Evolutionary conservation across 2,329 filamentous ascomycete species (phyloP), one percentile per base, ranked within the genome.

Genomic region (Fusarium decemcellulare): DNA sequence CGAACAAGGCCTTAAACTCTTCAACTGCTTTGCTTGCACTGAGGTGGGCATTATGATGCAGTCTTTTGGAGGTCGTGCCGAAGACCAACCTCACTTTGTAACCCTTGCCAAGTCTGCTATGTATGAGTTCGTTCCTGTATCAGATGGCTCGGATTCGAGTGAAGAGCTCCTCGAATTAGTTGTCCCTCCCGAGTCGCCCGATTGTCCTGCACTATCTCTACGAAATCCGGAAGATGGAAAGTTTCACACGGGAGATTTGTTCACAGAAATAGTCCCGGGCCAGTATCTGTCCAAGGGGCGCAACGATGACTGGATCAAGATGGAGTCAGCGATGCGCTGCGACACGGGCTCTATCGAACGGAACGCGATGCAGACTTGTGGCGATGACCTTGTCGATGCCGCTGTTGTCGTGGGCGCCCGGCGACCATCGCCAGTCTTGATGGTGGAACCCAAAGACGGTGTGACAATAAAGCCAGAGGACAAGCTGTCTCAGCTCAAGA

Each of bases 291-390:
- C 56, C 2, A 65, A 63, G 5, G 73, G 73, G 3, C 71, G 73
- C 2, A 67, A 62, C 2, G 72, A 75, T 8, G 64, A 72, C 18
- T 75, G 73, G 72, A 75, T 75, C 55, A 75, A 75, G 32, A 75
- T 75, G 72, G 50, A 71, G 15, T 42, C 36, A 4, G 61, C 70
- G 1, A 40, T 68, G 8, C 48, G 69, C 8, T 75, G 73, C 10
- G 69, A 75, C n/a, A 72, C 73, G 1, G 9, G 43, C 1, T 68
- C 71, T 1, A 72, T 75, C 8, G 73, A 75, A 27, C 42, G 46
- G 2, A 72, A 74, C 14, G 56, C 63, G 0, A 54, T 68, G 59
- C 56, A 67, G 4, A 65, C 53, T 0, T 74, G 72, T 29, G 66
- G 61, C 1, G 16, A 46, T 1, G 72, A 74, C 14, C 68, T 74